Percentiles rank a stretch among this genome's conserved stretches.
Conservation (phyloP, 2,329 filamentous ascomycete species). For the Fusarium penzigii region DNA sequence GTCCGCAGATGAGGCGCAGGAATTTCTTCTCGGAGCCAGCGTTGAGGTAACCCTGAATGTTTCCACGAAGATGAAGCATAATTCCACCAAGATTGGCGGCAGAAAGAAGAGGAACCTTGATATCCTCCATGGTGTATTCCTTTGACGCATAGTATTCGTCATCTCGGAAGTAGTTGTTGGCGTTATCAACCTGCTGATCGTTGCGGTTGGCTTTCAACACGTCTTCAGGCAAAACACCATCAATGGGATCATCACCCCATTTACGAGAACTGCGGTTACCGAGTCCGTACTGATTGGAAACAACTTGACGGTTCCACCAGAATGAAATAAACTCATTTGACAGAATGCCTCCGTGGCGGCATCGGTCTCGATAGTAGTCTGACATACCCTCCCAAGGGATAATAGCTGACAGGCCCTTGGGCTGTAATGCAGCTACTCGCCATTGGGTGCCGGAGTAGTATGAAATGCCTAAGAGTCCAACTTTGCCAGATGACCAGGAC, state of each 20-base stretch:
- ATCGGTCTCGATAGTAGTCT: constrained; percentile 57
- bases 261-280: constrained; percentile 50
- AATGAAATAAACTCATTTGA: constrained; percentile 55
- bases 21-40: constrained; percentile 70
- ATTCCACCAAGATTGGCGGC: constrained; percentile 75
- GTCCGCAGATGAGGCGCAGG: constrained; percentile 67
- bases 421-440: constrained; percentile 48
- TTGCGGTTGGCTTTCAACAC: constrained; percentile 49
- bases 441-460: constrained; percentile 51
- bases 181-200: constrained; percentile 50
- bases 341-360: constrained; percentile 62
- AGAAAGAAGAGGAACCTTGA: constrained; percentile 65
- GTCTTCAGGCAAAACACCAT: constrained; percentile 57
- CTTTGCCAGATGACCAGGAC: constrained; percentile 49
- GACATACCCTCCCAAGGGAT: constrained; percentile 54
- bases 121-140: constrained; percentile 65
- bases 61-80: constrained; percentile 67
- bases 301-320: constrained; percentile 31
- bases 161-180: constrained; percentile 58
- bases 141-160: constrained; percentile 65
- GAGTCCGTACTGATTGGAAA: constrained; percentile 65
- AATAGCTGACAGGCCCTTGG: constrained; percentile 49
- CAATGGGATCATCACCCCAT: constrained; percentile 58
- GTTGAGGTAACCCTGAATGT: constrained; percentile 64
- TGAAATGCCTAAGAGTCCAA: constrained; percentile 50